phyloP scores from a whole-genome alignment of 2,329 filamentous ascomycete genomes.

The Boeremia lycopersici region DNA sequence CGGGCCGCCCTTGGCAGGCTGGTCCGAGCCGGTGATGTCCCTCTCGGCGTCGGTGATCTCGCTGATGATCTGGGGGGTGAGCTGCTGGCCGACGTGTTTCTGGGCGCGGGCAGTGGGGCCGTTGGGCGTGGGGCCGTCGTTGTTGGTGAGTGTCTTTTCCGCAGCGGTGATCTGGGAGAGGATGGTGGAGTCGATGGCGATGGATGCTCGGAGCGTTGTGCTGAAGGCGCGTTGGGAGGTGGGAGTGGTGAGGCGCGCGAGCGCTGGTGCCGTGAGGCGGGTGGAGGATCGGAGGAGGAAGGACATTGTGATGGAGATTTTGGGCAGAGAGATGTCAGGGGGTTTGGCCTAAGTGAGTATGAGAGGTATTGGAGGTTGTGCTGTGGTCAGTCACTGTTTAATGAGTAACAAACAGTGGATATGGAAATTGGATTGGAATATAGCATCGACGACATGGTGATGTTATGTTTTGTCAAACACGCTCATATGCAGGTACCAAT shows the following conservation, averaged over 20 bases:
- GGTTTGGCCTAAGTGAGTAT: neutral
- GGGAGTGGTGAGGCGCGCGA: slow-evolving; percentile 16
- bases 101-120: slow-evolving; percentile 53
- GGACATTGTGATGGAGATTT: slow-evolving; percentile 4
- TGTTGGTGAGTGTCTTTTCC: slow-evolving; percentile 49
- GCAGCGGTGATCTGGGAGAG: slow-evolving; percentile 50
- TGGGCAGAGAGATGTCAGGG: neutral
- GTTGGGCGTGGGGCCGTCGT: slow-evolving; percentile 41
- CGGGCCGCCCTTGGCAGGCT: slow-evolving; percentile 46
- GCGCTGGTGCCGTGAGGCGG: slow-evolving; percentile 14
- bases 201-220: slow-evolving; percentile 20
- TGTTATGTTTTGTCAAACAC: slow-evolving; percentile 1
- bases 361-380: neutral
- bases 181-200: slow-evolving; percentile 45
- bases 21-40: slow-evolving; percentile 45
- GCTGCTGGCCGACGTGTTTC: slow-evolving; percentile 40
- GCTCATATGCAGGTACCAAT: slow-evolving; percentile 14
- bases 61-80: slow-evolving; percentile 45
- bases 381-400: neutral
- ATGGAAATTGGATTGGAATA: neutral
- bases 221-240: slow-evolving; percentile 20
- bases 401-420: neutral
- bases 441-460: slow-evolving; percentile 6
- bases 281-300: slow-evolving; percentile 22
- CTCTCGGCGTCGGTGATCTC: slow-evolving; percentile 53